Evolutionary conservation across 1,284 basidiomycete species (phyloP), one percentile per base, ranked within the genome.

Genomic region (Limonomyces culmigenus): DNA sequence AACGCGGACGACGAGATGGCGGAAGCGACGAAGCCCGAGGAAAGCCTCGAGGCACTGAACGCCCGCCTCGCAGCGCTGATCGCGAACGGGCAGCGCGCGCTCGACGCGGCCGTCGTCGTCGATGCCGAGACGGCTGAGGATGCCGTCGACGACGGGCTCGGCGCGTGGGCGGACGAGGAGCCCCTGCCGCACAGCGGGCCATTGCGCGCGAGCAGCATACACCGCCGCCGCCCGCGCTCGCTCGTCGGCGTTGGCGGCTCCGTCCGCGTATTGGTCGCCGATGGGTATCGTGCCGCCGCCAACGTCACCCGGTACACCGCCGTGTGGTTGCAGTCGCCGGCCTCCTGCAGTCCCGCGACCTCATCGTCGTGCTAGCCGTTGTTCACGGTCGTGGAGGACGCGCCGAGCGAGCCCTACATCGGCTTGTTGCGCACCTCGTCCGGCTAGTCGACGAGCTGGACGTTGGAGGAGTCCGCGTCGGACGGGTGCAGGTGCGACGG

Each of bases 101-200:
- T 84, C 8, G 68, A 66, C 12, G 59, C 63, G 18, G 77, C 83
- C 48, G 61, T 84, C 16, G 80, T 84, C 4, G 67, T 84, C 5
- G 68, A 70, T 62, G 71, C 68, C 42, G 80, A 84, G 33, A 59
- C 62, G 5, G 59, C 70, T 39, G 77, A 79, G 45, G 79, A 83
- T 42, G 74, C 72, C 45, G 64, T 72, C 5, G 79, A 81, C 39
- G 77, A 83, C 47, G 78, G 74, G 2, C 62, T 57, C n/a, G 76
- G 68, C 3, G 62, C 57, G 3, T 83, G 78, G 80, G 69, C 67
- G 34, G 74, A 77, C 37, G 70, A 74, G 33, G 59, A 59, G 17
- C 23, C n/a, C 23, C 23, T 27, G 8, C 8, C 23, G 8, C 23
- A 27, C 23, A 27, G 23, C n/a, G 23, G 8, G 8, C 8, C 23